A percentile compares a stretch with the other conserved stretches of the same genome.
Evolutionary conservation across 345 rosid genomes (phyloP).

Genomic region (Eucalyptus rudis): DNA sequence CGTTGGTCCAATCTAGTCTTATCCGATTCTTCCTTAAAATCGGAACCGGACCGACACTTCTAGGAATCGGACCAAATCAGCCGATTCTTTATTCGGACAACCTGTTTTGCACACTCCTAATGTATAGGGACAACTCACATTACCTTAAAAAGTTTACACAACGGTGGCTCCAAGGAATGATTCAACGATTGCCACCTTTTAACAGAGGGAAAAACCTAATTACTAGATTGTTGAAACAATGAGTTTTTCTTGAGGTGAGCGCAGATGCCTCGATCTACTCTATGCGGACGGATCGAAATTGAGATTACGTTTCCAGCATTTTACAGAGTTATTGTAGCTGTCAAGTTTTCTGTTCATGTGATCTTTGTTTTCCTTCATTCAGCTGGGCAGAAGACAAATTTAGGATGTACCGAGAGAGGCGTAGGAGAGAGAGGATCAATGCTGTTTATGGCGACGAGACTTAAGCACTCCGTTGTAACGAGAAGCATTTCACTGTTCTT

Average conservation of each 20-base stretch:
- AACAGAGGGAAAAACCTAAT: neutral
- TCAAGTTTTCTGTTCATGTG: neutral
- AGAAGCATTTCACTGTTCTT: neutral
- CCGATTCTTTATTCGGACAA: too few relatives aligned
- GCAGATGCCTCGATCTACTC: neutral
- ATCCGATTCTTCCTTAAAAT: accelerated
- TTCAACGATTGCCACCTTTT: neutral
- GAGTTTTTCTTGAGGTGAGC: neutral
- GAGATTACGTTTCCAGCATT: neutral
- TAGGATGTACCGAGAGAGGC: neutral
- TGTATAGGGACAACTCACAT: neutral
- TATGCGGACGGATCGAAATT: neutral
- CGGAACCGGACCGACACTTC: too few relatives aligned
- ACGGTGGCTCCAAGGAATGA: neutral
- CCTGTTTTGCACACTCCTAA: too few relatives aligned
- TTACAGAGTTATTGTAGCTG: neutral
- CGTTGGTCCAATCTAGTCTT: accelerated
- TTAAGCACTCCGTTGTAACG: neutral
- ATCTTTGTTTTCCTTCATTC: neutral
- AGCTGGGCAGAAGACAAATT: neutral
- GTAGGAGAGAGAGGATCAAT: neutral
- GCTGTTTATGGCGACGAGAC: neutral
- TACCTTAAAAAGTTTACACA: neutral
- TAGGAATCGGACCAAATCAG: too few relatives aligned
- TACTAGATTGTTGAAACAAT: neutral